phyloP scores from a whole-genome alignment of 768 basidiomycete species.

The Tylopilus subfusipes region DNA sequence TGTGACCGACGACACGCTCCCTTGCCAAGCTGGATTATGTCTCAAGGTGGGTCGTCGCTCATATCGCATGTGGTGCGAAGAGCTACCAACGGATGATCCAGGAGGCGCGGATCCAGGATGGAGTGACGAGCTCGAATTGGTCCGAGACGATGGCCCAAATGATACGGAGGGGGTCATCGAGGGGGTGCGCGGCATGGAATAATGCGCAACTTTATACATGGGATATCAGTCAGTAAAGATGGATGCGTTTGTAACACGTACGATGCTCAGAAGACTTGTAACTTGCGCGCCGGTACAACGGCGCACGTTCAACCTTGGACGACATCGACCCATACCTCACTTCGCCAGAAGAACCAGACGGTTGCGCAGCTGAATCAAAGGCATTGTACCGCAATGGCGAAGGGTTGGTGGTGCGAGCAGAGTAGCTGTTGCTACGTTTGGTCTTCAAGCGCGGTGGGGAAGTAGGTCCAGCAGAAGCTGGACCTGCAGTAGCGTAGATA shows the following conservation, averaged over 20 bases:
- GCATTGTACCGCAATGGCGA: conserved; percentile 42
- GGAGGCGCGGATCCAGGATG: conserved; percentile 38
- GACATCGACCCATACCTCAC: conserved; percentile 33
- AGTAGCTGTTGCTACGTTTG: conserved; percentile 40
- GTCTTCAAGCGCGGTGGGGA: conserved; percentile 37
- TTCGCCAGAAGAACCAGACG: conserved; percentile 27
- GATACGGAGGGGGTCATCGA: conserved; percentile 31
- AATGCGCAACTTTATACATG: conserved; percentile 24
- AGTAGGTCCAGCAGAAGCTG: conserved; percentile 29
- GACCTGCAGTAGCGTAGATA: conserved; percentile 38
- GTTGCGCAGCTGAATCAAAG: conserved; percentile 29
- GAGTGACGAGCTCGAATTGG: conserved; percentile 51
- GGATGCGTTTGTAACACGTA: conserved; percentile 29
- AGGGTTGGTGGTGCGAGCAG: conserved; percentile 34
- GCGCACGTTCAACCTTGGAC: conserved; percentile 33
- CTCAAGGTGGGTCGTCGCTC: conserved; percentile 47
- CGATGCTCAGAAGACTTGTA: conserved; percentile 44
- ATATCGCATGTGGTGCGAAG: conserved; percentile 36
- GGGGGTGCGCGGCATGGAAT: conserved; percentile 30
- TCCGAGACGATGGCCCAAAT: conserved; percentile 44
- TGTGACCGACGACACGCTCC: conserved; percentile 36
- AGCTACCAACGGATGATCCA: conserved; percentile 39
- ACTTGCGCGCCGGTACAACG: conserved; percentile 41
- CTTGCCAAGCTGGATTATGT: conserved; percentile 47
- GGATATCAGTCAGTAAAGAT: conserved; percentile 1